Evolutionary conservation across 768 basidiomycete genomes (phyloP).

Genomic region (Pisolithus tinctorius): DNA sequence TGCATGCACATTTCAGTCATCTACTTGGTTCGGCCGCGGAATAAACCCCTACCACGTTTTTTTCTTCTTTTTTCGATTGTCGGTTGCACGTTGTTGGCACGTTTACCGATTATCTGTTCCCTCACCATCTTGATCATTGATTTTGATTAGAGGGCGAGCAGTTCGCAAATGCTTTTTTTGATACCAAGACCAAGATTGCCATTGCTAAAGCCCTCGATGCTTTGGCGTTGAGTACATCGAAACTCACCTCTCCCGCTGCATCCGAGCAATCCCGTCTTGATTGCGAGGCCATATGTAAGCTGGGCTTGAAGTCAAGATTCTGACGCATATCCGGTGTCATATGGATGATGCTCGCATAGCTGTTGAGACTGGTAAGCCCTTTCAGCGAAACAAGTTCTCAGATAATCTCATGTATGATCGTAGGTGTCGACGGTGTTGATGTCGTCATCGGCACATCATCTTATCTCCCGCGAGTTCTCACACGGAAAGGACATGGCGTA

Average conservation of each 20-base stretch:
- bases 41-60: background rate
- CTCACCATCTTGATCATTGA: background rate
- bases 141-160: slow-evolving; percentile 82
- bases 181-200: slow-evolving; percentile 98
- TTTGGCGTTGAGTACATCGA: slow-evolving; percentile 99
- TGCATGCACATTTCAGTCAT: background rate
- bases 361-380: slow-evolving; percentile 81
- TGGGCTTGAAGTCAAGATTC: slow-evolving; percentile 93
- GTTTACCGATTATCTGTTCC: background rate
- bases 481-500: slow-evolving; percentile 99
- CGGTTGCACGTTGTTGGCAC: background rate
- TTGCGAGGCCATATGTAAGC: slow-evolving; percentile 98
- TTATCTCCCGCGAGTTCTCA: slow-evolving; percentile 96
- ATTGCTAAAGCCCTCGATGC: slow-evolving; percentile 98
- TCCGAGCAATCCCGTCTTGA: slow-evolving; percentile 92
- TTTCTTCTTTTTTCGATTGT: background rate
- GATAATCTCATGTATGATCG: background rate
- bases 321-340: slow-evolving; percentile 98
- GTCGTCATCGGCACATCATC: slow-evolving; percentile 99
- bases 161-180: slow-evolving; percentile 99
- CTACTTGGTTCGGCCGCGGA: background rate
- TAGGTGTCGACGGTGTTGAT: slow-evolving; percentile 97
- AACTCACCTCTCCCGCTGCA: slow-evolving; percentile 95
- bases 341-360: slow-evolving; percentile 99
- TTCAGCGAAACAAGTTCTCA: background rate